A percentile compares a stretch with the other conserved stretches of the same genome.
phyloP scores from a whole-genome alignment of 805 yeast species.

The Wickerhamomyces rabaulensis region DNA sequence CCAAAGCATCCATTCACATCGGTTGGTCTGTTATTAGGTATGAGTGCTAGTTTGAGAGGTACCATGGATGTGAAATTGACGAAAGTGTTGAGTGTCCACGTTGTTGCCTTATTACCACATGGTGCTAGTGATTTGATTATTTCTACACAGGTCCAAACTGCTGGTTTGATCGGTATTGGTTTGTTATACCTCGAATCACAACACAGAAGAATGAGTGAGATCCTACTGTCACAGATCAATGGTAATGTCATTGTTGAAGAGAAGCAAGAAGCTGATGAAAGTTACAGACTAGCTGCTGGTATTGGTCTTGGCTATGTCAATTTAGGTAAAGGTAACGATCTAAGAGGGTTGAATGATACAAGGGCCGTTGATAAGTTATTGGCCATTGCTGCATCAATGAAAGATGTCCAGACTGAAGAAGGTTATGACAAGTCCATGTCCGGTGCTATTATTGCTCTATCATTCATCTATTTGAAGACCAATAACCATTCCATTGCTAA shows the following conservation, averaged over 20 bases:
- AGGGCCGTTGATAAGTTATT: slow-evolving; percentile 57
- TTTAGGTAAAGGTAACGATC: slow-evolving; percentile 65
- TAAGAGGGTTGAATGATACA: slow-evolving; percentile 55
- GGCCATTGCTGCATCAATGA: slow-evolving; percentile 51
- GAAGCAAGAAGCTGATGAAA: slow-evolving; percentile 56
- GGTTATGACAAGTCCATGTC: slow-evolving; percentile 57
- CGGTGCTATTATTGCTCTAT: slow-evolving; percentile 75
- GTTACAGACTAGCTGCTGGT: slow-evolving; percentile 85
- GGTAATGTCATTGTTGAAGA: slow-evolving; percentile 51
- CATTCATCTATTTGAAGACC: slow-evolving; percentile 68
- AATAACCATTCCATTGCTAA: slow-evolving; percentile 53
- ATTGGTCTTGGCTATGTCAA: slow-evolving; percentile 81
- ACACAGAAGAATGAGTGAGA: slow-evolving; percentile 82
- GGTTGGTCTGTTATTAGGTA: slow-evolving; percentile 82
- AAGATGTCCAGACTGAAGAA: slow-evolving; percentile 56
- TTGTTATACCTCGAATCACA: slow-evolving; percentile 71
- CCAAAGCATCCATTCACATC: slow-evolving; percentile 84
- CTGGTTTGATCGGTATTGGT: slow-evolving; percentile 89
- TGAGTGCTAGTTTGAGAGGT: slow-evolving; percentile 84
- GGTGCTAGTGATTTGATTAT: slow-evolving; percentile 91
- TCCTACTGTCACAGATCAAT: slow-evolving; percentile 64
- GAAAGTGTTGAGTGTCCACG: slow-evolving; percentile 88
- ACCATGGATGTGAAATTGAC: slow-evolving; percentile 83
- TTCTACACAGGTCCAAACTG: slow-evolving; percentile 76
- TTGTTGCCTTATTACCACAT: slow-evolving; percentile 82